Evolutionary conservation across 495 filamentous ascomycete species (phyloP).

Genomic region (Aspergillus bertholletiae): DNA sequence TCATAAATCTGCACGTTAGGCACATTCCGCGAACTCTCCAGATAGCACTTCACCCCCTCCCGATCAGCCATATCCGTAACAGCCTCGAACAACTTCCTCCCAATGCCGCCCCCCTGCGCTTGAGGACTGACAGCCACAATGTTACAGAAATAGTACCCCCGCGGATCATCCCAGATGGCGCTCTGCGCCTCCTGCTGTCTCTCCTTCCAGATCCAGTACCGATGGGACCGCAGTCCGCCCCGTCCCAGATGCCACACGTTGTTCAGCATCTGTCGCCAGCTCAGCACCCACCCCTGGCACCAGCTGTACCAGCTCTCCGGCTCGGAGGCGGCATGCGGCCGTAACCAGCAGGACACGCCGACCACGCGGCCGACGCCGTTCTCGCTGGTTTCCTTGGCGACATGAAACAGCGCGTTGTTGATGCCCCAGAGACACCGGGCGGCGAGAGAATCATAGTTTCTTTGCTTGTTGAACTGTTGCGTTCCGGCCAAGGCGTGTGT

Average conservation of each 20-base stretch:
- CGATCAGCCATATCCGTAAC: constrained; percentile 56
- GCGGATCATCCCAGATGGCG: constrained; percentile 35
- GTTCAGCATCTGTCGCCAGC: constrained; percentile 54
- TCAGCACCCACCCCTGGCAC: constrained; percentile 56
- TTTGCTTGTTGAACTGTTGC: constrained; percentile 47
- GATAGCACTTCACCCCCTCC: constrained; percentile 58
- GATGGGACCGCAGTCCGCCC: constrained; percentile 58
- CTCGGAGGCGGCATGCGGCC: constrained; percentile 39
- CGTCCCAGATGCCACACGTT: constrained; percentile 58
- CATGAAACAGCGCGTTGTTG: constrained; percentile 57
- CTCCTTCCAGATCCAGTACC: constrained; percentile 59
- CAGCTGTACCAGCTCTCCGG: constrained; percentile 55
- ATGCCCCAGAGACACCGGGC: constrained; percentile 62
- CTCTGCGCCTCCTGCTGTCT: constrained; percentile 41
- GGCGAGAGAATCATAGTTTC: constrained; percentile 42
- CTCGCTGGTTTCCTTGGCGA: constrained; percentile 46
- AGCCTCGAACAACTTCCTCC: constrained; percentile 54
- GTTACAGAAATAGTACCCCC: constrained; percentile 68
- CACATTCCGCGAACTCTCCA: constrained; percentile 59
- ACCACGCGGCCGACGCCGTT: constrained; percentile 36
- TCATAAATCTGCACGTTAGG: constrained; percentile 68
- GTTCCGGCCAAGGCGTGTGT: too few relatives aligned
- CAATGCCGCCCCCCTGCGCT: constrained; percentile 57
- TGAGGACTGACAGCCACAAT: constrained; percentile 61
- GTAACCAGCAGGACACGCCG: constrained; percentile 63